phyloP scores from a whole-genome alignment of 495 filamentous ascomycete genomes.

The Penicillium roqueforti region DNA sequence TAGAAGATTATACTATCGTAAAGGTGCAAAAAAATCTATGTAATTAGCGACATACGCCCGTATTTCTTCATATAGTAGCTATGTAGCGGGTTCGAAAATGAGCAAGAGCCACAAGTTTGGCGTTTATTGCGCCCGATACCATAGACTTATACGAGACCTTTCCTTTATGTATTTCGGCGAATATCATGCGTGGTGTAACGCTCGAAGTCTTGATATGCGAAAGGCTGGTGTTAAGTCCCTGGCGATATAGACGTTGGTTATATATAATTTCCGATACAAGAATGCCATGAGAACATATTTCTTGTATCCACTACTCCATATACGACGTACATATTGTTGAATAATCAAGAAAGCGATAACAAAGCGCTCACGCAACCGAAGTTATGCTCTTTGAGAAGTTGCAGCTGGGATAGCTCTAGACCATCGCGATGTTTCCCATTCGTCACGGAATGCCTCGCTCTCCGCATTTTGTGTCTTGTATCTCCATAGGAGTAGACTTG shows the following conservation, averaged over 20 bases:
- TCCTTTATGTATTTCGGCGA: no score
- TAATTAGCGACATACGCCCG: not conserved
- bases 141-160: not conserved
- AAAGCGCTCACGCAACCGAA: no score
- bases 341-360: no score
- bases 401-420: not conserved
- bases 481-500: not conserved
- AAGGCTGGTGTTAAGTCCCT: not conserved
- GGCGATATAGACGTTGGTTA: not conserved
- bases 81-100: no score
- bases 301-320: not conserved
- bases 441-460: not conserved
- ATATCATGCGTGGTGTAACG: no score
- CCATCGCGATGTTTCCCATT: not conserved
- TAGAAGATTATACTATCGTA: no score
- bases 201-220: not conserved
- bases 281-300: not conserved
- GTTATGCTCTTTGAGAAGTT: not conserved
- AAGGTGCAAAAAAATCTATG: no score
- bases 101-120: no score
- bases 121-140: not conserved
- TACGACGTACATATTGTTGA: no score
- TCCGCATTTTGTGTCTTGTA: not conserved
- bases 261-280: no score
- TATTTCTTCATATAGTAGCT: not conserved